A percentile compares a stretch with the other conserved stretches of the same genome.
phyloP scores from a whole-genome alignment of 768 basidiomycete genomes.

The Scleroderma citrinum region DNA sequence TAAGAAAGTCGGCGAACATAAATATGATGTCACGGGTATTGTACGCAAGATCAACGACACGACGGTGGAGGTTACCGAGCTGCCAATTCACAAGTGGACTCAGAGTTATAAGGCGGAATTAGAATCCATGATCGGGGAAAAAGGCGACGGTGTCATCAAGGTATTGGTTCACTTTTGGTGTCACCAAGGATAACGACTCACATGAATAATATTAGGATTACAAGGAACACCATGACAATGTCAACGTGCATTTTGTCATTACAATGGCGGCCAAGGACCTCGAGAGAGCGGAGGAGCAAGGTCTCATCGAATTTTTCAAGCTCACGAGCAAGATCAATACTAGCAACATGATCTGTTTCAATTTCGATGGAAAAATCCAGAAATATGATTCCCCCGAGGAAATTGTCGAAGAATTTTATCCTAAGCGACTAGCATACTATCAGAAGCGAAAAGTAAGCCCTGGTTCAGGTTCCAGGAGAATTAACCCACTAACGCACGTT shows the following conservation, averaged over 20 bases:
- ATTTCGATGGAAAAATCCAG: slow-evolving; percentile 92
- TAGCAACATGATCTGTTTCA: slow-evolving; percentile 98
- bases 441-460: slow-evolving; percentile 86
- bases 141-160: slow-evolving; percentile 78
- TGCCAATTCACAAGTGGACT: slow-evolving; percentile 96
- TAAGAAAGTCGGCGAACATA: slow-evolving; percentile 75
- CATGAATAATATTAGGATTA: slow-evolving; percentile 61
- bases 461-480: neutral
- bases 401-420: slow-evolving; percentile 91
- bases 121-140: slow-evolving; percentile 84
- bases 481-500: neutral
- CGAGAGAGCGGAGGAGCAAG: slow-evolving; percentile 84
- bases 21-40: slow-evolving; percentile 75
- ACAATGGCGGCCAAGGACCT: slow-evolving; percentile 76
- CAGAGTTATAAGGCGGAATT: slow-evolving; percentile 87
- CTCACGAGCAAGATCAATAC: slow-evolving; percentile 79
- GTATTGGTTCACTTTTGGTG: slow-evolving; percentile 30
- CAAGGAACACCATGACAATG: slow-evolving; percentile 93
- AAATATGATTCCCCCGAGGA: slow-evolving; percentile 90
- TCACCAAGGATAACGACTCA: neutral
- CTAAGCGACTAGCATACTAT: slow-evolving; percentile 81
- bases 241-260: slow-evolving; percentile 84
- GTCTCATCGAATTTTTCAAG: slow-evolving; percentile 89
- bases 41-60: slow-evolving; percentile 73
- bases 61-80: slow-evolving; percentile 92